A percentile compares a stretch with the other conserved stretches of the same genome.
Conservation (phyloP, 208 protist species). For the Acanthamoeba triangularis region DNA sequence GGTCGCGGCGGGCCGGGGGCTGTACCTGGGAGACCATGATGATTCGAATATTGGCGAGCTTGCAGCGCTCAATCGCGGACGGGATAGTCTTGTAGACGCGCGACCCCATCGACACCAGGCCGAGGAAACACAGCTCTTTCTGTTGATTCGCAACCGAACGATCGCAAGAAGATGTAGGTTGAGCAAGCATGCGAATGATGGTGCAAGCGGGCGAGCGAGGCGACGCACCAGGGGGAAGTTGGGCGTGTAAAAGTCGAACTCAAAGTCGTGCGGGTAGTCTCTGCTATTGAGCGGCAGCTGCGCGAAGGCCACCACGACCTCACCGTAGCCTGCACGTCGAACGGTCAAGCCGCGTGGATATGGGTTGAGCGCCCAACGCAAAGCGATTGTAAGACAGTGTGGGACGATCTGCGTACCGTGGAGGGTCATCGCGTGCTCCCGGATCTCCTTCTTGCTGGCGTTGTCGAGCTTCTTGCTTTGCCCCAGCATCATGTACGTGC, state of each 20-base stretch:
- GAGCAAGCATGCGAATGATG: too few species aligned
- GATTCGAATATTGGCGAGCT: slow-evolving; percentile 36
- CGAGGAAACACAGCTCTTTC: slow-evolving; percentile 74
- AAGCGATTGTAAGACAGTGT: too few species aligned
- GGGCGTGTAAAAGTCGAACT: slow-evolving; percentile 53
- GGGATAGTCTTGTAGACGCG: slow-evolving; percentile 34
- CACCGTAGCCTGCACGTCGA: not conserved
- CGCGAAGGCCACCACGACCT: slow-evolving; percentile 29
- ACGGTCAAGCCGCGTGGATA: too few species aligned
- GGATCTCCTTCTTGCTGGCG: not conserved
- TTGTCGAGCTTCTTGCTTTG: slow-evolving; percentile 53
- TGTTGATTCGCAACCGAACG: not conserved
- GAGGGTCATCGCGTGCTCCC: slow-evolving; percentile 22
- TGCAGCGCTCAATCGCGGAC: slow-evolving; percentile 37
- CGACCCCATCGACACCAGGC: slow-evolving; percentile 50
- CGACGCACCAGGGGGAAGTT: slow-evolving; percentile 68
- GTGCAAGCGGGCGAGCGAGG: too few species aligned
- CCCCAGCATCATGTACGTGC: not conserved
- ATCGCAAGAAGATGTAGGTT: not conserved
- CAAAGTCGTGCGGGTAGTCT: slow-evolving; percentile 40
- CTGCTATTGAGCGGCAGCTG: not conserved
- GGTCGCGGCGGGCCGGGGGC: not conserved
- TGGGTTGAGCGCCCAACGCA: too few species aligned
- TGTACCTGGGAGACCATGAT: slow-evolving; percentile 71
- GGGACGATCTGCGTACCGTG: not conserved